Evolutionary conservation across 1,139 yeast genomes (phyloP).

Genomic region (Diutina mesorugosa): DNA sequence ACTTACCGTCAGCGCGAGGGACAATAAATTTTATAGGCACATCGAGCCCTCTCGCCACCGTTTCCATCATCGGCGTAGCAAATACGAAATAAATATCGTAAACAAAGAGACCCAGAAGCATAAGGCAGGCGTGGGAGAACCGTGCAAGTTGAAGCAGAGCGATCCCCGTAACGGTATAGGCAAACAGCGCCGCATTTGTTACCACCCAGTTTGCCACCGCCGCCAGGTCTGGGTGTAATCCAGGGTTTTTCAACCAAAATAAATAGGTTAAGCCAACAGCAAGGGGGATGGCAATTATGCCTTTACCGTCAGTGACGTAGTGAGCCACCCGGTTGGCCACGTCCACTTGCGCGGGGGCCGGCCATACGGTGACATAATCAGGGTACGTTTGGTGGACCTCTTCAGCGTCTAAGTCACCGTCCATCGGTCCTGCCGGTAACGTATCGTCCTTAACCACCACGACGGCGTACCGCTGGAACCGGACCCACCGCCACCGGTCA

Average conservation of each 20-base stretch:
- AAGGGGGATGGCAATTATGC: neutral
- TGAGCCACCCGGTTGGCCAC: neutral
- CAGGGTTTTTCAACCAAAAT: neutral
- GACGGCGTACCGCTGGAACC: neutral
- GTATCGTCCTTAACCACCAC: neutral
- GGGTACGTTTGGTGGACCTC: neutral
- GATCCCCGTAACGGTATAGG: neutral
- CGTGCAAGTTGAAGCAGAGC: neutral
- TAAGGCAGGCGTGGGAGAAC: conserved; percentile 2
- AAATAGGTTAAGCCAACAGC: neutral
- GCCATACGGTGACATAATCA: neutral
- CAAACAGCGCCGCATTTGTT: neutral
- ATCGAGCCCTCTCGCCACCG: conserved; percentile 46
- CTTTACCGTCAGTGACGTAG: neutral
- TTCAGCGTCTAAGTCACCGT: neutral
- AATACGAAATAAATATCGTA: conserved; percentile 63
- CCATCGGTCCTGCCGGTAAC: neutral
- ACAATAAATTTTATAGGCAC: conserved; percentile 41
- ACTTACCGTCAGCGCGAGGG: conserved; percentile 17
- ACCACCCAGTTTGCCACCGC: neutral
- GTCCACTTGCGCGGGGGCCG: neutral
- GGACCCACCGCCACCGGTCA: neutral
- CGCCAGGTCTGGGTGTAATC: neutral
- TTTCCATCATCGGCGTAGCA: conserved; percentile 46
- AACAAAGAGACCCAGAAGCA: conserved; percentile 37